phyloP scores from a whole-genome alignment of 768 basidiomycete genomes.

The Tremella fuciformis region DNA sequence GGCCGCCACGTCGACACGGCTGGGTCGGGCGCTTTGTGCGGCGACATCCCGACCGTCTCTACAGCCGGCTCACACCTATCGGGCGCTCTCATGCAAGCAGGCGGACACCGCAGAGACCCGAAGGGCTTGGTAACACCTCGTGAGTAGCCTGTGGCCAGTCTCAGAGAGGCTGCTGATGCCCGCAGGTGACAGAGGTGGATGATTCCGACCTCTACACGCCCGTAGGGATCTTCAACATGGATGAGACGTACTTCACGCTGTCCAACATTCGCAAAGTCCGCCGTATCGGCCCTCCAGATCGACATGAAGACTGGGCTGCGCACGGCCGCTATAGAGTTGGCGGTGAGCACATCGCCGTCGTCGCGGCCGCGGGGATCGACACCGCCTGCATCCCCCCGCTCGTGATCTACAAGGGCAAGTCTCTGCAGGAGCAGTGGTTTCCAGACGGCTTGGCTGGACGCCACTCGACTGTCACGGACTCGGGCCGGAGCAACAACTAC shows the following conservation, averaged over 20 bases:
- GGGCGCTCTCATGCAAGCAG: constrained; percentile 9
- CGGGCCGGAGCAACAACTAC: constrained; percentile 12
- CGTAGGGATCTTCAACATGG: constrained; percentile 20
- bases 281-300: constrained; percentile 7
- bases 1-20: constrained; percentile 1
- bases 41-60: constrained; percentile 9
- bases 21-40: constrained; percentile 13
- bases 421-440: constrained; percentile 11
- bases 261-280: neutral
- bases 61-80: constrained; percentile 4
- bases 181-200: constrained; percentile 11
- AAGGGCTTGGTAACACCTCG: constrained; percentile 11
- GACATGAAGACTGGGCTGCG: neutral
- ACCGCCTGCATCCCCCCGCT: constrained; percentile 17
- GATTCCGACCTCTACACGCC: constrained; percentile 8
- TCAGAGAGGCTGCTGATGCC: neutral
- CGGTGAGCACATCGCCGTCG: constrained; percentile 10
- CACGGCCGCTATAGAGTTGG: neutral
- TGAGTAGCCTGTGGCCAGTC: constrained; percentile 1
- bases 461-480: constrained; percentile 5
- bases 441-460: neutral
- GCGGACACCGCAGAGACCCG: constrained; percentile 14
- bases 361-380: constrained; percentile 4
- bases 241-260: constrained; percentile 18
- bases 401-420: constrained; percentile 14